Base-by-base conservation (phyloP, 305 asterid genomes). In the Fraxinus paxiana region DNA sequence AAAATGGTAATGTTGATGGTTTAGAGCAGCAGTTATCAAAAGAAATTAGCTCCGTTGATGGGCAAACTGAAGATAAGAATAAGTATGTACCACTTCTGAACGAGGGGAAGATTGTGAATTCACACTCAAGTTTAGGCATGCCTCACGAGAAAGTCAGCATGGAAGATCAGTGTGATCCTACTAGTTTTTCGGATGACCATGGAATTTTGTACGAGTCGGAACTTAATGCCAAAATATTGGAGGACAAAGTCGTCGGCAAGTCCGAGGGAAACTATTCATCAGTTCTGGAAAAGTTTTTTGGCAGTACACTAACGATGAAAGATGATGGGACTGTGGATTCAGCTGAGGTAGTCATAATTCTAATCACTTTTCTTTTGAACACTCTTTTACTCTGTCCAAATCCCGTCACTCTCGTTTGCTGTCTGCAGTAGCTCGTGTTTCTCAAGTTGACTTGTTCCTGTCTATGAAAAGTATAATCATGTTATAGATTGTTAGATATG, bases 221-320 rank as follows among this genome's bases (percentile, higher is more conserved):
- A 84, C 85, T 84, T 37, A 59, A 82, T 85, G 82, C 90, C 38
- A 82, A 87, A 56, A 81, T 80, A 67, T 83, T 90, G 70, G 88
- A 81, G 76, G 88, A 85, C 46, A 87, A 87, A 81, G 51, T 82
- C 73, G 88, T 84, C 61, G 77, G 83, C 48, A 89, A 86, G 78
- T 85, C 91, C 77, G 86, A 83, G 71, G 81, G 77, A 78, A 89
- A 80, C 35, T 80, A 86, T 28, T 84, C 97, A 67, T 91, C 97
- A 77, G 83, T 54, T 54, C 65, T 54, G 65, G 65, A 54, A n/a
- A 54, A 17, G 84, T 85, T 92, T 71, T 90, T 96, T 85, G 89
- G 95, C 77, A 88, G 91, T 88, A 84, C 93, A 33, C 73, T 86
- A 79, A 79, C 95, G 31, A 34, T 84, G 48, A 86, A 83, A 73